Conservation (phyloP, 352 stramenopile genomes). For the Phytopythium cucurbitacearum region DNA sequence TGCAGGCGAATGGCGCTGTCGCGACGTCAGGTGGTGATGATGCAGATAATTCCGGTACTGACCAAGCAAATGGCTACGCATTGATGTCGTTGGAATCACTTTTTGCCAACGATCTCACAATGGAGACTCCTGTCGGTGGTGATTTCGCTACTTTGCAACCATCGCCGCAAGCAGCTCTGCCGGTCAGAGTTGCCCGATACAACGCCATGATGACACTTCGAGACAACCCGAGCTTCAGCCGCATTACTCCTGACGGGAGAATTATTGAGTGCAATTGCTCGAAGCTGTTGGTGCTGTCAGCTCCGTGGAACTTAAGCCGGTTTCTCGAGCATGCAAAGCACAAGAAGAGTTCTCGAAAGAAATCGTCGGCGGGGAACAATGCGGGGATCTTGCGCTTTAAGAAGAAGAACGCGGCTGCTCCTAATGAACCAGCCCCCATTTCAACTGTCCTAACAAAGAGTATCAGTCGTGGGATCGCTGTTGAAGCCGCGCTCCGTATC, state of each 20-base stretch:
- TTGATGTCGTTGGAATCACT: neutral
- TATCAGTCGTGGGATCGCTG: slow-evolving; percentile 1
- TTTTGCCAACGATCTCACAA: neutral
- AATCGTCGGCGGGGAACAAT: slow-evolving; percentile 1
- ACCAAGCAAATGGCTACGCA: neutral
- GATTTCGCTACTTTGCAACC: neutral
- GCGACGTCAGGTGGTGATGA: neutral
- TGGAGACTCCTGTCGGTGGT: neutral
- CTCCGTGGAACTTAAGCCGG: slow-evolving; percentile 47
- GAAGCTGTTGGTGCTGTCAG: slow-evolving; percentile 45
- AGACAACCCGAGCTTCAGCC: slow-evolving; percentile 41
- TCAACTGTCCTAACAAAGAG: neutral
- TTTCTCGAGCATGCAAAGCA: slow-evolving; percentile 58
- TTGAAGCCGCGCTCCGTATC: neutral
- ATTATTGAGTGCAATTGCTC: slow-evolving; percentile 69
- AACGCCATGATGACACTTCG: slow-evolving; percentile 17
- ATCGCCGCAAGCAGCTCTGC: too few species aligned
- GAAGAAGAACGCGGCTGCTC: slow-evolving; percentile 9
- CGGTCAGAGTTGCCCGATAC: neutral
- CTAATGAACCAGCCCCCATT: slow-evolving; percentile 2
- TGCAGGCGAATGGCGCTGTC: too few species aligned
- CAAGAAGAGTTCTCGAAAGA: slow-evolving; percentile 39
- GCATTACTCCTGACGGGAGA: slow-evolving; percentile 56
- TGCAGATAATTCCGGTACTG: neutral
- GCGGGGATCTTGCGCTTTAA: slow-evolving; percentile 10